Evolutionary conservation across 2,329 filamentous ascomycete genomes (phyloP), one percentile per base, ranked within the genome.

Genomic region (Alternaria burnsii): DNA sequence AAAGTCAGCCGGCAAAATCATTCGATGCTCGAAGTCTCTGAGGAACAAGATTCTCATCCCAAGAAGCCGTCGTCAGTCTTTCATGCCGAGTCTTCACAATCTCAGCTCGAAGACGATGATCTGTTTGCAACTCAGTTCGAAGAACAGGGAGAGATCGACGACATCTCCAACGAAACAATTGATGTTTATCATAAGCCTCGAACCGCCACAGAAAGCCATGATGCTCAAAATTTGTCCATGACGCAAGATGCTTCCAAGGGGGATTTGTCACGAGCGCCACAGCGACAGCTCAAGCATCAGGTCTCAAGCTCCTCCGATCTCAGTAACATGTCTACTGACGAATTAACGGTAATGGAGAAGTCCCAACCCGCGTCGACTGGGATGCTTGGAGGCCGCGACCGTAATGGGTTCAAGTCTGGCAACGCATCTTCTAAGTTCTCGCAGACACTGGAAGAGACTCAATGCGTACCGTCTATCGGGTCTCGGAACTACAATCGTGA

Each of bases 1-100:
- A 73, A 67, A 30, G 61, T 71, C 22, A 61, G 62, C 32, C 65
- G 71, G 9, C 56, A 66, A 11, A 69, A 67, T 18, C 55, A 60
- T 7, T 65, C 66, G 2, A 52, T 66, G 12, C 43, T 63, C 4
- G 54, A 51, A 9, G 34, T 58, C 12, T 16, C 26, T 11, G 6
- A 58, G 30, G n/a, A 22, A 36, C 28, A 59, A 14, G 32, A 20
- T 12, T 7, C 5, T 16, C 20, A 34, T 10, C n/a, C 38, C 16
- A 20, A 44, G 18, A 36, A 34, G 3, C 12, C 18, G 14, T 20
- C 30, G 7, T 20, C 20, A 10, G n/a, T 22, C 11, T 4, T 43
- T 3, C 10, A 48, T 20, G 36, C 36, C n/a, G 43, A 55, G 46
- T 1, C 12, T 11, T 20, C 54, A 11, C 22, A 34, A 32, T 14